A percentile compares a stretch with the other conserved stretches of the same genome.
These are phyloP conservation scores for Prunus padus DNA, from an alignment of 306 rosid species.

Conservation along the genomic window DNA sequence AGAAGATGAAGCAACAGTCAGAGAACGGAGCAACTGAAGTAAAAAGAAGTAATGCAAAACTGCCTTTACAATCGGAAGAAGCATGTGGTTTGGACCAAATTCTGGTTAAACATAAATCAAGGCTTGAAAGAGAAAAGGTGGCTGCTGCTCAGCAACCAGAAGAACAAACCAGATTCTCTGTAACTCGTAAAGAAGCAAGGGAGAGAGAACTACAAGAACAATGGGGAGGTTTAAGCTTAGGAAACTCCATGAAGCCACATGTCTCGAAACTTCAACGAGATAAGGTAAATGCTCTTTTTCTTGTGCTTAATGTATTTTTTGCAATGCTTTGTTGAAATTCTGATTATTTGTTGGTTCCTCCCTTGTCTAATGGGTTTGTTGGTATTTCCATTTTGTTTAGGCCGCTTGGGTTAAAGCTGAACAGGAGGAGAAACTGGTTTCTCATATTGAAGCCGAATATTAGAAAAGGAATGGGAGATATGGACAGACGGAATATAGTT, in stretches of 20 bases:
- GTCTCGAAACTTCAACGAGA: constrained; percentile 77
- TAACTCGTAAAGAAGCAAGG: constrained; percentile 68
- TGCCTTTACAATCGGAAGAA: constrained; percentile 28
- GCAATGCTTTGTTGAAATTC: background rate
- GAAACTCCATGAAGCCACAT: constrained; percentile 74
- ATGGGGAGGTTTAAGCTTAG: constrained; percentile 86
- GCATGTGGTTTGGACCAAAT: constrained; percentile 61
- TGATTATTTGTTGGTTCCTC: background rate
- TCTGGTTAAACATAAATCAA: constrained; percentile 65
- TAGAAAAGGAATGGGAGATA: background rate
- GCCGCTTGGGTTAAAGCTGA: constrained; percentile 95
- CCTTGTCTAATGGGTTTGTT: background rate
- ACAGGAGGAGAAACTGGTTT: constrained; percentile 56
- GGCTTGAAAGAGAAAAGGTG: constrained; percentile 76
- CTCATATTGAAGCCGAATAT: background rate
- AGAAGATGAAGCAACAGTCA: constrained; percentile 48
- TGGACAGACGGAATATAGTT: background rate
- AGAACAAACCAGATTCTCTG: constrained; percentile 35
- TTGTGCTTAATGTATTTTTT: constrained; percentile 3
- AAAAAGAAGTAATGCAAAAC: constrained; percentile 38
- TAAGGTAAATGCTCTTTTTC: constrained; percentile 54
- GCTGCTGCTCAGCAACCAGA: constrained; percentile 54
- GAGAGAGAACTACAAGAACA: constrained; percentile 75
- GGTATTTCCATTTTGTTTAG: constrained; percentile 36
- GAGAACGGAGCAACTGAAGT: constrained; percentile 35